Evolutionary conservation across 495 filamentous ascomycete genomes (phyloP), one percentile per base, ranked within the genome.

Genomic region (Amniculicola lignicola): DNA sequence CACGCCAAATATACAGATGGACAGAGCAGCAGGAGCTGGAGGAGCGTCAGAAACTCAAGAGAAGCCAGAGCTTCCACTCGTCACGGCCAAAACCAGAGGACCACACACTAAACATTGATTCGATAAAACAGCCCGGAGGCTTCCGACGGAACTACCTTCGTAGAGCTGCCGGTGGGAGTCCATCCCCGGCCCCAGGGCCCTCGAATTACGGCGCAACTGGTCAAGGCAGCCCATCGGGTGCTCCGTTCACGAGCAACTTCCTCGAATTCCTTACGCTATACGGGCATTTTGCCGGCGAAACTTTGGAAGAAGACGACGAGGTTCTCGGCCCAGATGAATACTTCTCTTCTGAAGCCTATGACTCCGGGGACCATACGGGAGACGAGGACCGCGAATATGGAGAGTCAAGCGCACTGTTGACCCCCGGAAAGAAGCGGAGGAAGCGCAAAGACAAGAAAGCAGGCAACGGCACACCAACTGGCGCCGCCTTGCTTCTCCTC

Each of bases 271-370:
- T 98, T 44, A 90, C 87, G 6, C 76, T 98, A 14, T 96, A 96
- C 62, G 93, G 94, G 3, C 94, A 97, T 72, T 98, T 97, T 68
- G 93, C 93, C 14, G 93, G 93, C 65, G 93, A 98, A 70, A 83
- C 94, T 66, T 78, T 98, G 5, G 90, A 96, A 69, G 90, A 96
- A 66, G 93, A 96, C 61, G 92, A 97, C 51, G 92, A 96, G 67
- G 89, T 81, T 2, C 73, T 94, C 54, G 79, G 76, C 14, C 87
- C 87, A 4, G 87, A 92, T 68, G 90, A 94, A 59, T 95, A 92
- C 65, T 90, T 93, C 63, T 81, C 82, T 7, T 85, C 85, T 4
- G 84, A 84, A 39, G 75, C 79, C 36, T 86, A 82, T 61, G 76
- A 78, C 10, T 68, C 68, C n/a, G 57, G 64, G 14, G 56, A 49